These are phyloP conservation scores for Saccharomyces hybrid DNA, from an alignment of 1,139 yeast species.

Conservation along the genomic window DNA sequence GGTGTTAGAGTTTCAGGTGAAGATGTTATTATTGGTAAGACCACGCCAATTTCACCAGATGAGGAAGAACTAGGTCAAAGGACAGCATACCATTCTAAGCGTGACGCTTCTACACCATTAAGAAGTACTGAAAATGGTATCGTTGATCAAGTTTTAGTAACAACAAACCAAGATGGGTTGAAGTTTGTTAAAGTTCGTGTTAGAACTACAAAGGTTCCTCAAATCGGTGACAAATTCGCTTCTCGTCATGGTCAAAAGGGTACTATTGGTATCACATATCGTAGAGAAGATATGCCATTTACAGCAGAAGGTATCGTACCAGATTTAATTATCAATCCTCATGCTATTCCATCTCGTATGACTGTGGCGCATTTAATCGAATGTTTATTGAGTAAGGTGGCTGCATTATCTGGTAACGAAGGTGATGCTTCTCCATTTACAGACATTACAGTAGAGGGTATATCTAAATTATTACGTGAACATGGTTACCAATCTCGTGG, in stretches of 20 bases:
- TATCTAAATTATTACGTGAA: constrained; percentile 81
- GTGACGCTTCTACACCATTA: constrained; percentile 96
- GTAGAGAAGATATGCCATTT: constrained; percentile 99
- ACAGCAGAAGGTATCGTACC: constrained; percentile 96
- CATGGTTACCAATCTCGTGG: constrained; percentile 98
- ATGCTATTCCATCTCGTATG: constrained; percentile 99
- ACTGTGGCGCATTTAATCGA: constrained; percentile 98
- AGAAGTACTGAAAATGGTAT: constrained; percentile 97
- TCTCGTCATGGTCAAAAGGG: constrained; percentile 99
- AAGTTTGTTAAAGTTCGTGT: constrained; percentile 95
- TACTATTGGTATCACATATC: constrained; percentile 97
- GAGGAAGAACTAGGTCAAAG: constrained; percentile 97
- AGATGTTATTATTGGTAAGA: constrained; percentile 95
- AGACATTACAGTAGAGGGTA: constrained; percentile 94
- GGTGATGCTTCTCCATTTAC: constrained; percentile 99
- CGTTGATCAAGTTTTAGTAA: constrained; percentile 91
- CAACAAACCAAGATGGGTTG: constrained; percentile 97
- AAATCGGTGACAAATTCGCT: constrained; percentile 98
- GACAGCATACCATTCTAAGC: constrained; percentile 93
- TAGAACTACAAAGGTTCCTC: constrained; percentile 97
- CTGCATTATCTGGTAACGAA: constrained; percentile 89
- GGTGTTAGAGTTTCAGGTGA: constrained; percentile 98
- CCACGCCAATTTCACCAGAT: constrained; percentile 97
- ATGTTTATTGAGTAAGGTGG: constrained; percentile 90
- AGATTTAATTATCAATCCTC: constrained; percentile 94